Evolutionary conservation across 1,284 basidiomycete species (phyloP), one percentile per base, ranked within the genome.

Genomic region (Rhodotorula sp.): DNA sequence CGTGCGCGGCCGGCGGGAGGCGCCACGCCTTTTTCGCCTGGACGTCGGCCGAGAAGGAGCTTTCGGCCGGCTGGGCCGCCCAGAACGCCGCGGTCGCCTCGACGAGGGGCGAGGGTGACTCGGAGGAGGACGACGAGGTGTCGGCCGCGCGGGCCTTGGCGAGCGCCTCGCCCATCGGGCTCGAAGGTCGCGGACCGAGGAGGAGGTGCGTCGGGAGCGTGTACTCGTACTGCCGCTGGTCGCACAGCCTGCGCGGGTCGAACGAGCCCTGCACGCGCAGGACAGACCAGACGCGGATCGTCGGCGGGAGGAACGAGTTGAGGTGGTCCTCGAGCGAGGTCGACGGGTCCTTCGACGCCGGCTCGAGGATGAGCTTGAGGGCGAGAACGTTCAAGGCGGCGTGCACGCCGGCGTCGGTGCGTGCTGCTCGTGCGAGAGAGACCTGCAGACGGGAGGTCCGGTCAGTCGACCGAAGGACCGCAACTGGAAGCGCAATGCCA

Each of bases 361-460:
- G 77, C 9, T 52, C n/a, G 34, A 88, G 86, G 78, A 97, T 97
- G 84, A 96, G 86, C 82, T 97, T 97, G 81, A 97, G 85, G 13
- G 92, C 92, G 21, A 97, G 79, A 44, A 93, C 85, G 80, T 99
- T 99, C 17, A 95, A 92, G 12, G 94, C 95, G 9, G 97, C 97
- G 80, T 98, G 95, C 9, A 99, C 97, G 25, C 97, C 97, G 1
- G 95, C 91, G 81, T 99, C 97, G 1, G 97, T 99, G 4, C 97
- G 86, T 10, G 97, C 97, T 4, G 96, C 92, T 52, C 97, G 88
- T 57, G 89, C 89, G 19, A 99, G 86, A 61, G 86, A 88, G 64
- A 95, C 91, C 91, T 92, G 50, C n/a, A 45, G 12, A 44, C 19
- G 34, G 7, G 21, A 41, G 34, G 34, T 34, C 3, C 34, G 34